Percentiles rank a stretch among this genome's conserved stretches.
Evolutionary conservation across 192 early-diverging fungal genomes (phyloP).

Genomic region (Linnemannia hyalina): DNA sequence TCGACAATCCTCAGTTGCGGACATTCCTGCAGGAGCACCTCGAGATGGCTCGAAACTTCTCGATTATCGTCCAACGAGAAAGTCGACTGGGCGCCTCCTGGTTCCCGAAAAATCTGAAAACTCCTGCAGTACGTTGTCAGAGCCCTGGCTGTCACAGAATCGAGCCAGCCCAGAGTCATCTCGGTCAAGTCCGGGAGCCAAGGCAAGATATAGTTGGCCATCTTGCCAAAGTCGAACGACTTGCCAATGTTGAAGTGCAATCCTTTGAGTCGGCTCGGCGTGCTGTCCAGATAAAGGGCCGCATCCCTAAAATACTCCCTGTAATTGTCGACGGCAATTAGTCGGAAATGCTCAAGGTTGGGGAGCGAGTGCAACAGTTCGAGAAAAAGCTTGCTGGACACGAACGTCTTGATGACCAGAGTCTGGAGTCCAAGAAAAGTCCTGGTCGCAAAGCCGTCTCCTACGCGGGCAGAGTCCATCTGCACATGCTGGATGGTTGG

Average conservation of each 20-base stretch:
- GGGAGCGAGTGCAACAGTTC: background rate
- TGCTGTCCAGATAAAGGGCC: background rate
- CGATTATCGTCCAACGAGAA: background rate
- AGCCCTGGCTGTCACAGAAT: background rate
- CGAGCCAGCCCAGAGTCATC: background rate
- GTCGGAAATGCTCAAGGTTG: background rate
- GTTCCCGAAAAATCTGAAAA: background rate
- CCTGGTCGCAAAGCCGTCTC: background rate
- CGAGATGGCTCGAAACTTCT: background rate
- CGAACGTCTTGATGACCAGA: background rate
- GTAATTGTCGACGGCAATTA: background rate
- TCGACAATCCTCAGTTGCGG: conserved; percentile 1
- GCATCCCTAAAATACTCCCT: background rate
- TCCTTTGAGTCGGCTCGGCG: background rate
- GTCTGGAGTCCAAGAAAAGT: background rate
- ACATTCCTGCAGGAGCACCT: background rate
- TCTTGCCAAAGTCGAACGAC: background rate
- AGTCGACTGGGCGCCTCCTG: background rate
- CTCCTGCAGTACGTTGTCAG: background rate
- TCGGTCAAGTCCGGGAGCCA: background rate
- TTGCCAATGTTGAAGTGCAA: background rate
- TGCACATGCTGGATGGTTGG: background rate
- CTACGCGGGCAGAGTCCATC: background rate
- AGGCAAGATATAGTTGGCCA: background rate
- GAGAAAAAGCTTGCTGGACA: background rate